Base-by-base conservation (phyloP, 2,329 filamentous ascomycete species). In the Colletotrichum liaoningense region DNA sequence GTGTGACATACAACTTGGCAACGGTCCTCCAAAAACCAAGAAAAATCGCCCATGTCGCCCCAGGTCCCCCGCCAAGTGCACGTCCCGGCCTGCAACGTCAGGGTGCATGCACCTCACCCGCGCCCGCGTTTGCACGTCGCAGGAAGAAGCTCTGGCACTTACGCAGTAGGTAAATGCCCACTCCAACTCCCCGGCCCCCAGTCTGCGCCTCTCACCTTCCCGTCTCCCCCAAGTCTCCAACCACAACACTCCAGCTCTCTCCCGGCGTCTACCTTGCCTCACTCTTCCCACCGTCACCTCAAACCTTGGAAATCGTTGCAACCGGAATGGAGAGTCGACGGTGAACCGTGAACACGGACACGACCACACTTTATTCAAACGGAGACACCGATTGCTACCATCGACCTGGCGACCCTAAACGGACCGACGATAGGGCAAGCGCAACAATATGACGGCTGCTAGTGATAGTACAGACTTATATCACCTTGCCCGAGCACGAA, bases 21-120 rank as follows among this genome's bases (percentile, higher is more conserved):
- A 70, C 67, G 33, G 57, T 57, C 70, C 70, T 57, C 70, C 70
- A 70, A 73, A 71, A 71, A 73, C 71, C 71, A 70, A 70, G 67
- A 67, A 73, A 73, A 70, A 49, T 62, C 60, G 67, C 67, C 59
- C 54, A 59, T 49, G 26, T 24, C 8, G 14, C 33, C 56, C 64
- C 64, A 72, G 67, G 69, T 59, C 59, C 70, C 66, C 67, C 67
- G 56, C 71, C 56, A 71, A 66, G 56, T 42, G 71, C 71, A 70
- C 71, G 71, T 66, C 62, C 62, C 62, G 28, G 46, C 22, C 67
- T 66, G 67, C 71, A 73, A 73, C 71, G 71, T 73, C 71, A 73
- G 67, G 60, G 70, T 73, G 66, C 70, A 73, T 73, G 70, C 69
- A 57, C 64, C 26, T 54, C 35, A 38, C 52, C 35, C 38, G 24